A percentile compares a stretch with the other conserved stretches of the same genome.
Conservation (phyloP, 2,329 filamentous ascomycete genomes). For the Blumeria graminis region DNA sequence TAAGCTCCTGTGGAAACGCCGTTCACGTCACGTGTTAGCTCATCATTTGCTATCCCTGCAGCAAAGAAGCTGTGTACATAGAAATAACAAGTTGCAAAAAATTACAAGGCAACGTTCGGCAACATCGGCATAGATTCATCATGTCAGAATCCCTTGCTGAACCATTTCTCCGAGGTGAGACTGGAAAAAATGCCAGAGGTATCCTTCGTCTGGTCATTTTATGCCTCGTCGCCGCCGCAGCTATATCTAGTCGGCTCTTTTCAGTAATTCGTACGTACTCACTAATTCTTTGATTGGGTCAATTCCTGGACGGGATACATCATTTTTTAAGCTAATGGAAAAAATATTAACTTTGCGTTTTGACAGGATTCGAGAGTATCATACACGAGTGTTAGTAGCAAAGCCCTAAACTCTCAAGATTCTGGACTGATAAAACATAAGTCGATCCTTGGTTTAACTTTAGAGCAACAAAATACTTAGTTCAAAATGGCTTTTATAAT, state of each 20-base stretch:
- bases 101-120: too few species aligned
- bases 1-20: too few species aligned
- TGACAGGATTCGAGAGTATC: conserved; percentile 82
- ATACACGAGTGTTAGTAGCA: conserved; percentile 84
- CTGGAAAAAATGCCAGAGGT: conserved; percentile 58
- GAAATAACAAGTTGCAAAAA: too few species aligned
- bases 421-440: conserved; percentile 20
- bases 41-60: too few species aligned
- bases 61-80: too few species aligned
- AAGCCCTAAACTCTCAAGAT: conserved; percentile 5
- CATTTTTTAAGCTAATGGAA: neutral
- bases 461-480: conserved; percentile 89
- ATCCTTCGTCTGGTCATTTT: conserved; percentile 79
- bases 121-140: conserved; percentile 7
- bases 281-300: neutral
- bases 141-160: conserved; percentile 19
- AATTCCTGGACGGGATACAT: neutral
- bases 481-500: conserved; percentile 90
- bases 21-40: too few species aligned
- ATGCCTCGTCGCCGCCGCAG: conserved; percentile 69
- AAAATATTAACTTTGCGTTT: conserved; percentile 8
- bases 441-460: conserved; percentile 99
- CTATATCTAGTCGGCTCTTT: conserved; percentile 83
- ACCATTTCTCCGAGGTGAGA: conserved; percentile 47
- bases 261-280: conserved; percentile 62